Base-by-base conservation (phyloP, 352 stramenopile species). In the Aphanomyces astaci region DNA sequence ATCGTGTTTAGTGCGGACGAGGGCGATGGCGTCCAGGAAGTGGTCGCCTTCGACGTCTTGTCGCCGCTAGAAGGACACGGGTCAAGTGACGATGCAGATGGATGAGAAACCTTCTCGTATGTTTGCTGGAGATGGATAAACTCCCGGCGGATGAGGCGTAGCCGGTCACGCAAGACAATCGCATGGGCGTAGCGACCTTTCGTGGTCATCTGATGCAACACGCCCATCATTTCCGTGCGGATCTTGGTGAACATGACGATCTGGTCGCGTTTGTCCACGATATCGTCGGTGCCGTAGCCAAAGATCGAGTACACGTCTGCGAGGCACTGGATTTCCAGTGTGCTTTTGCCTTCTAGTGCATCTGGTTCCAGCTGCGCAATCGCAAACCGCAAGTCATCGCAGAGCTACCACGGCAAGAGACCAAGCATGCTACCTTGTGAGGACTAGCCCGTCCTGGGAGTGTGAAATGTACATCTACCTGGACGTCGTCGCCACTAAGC, bases 241-340 rank as follows among this genome's bases (percentile, higher is more conserved):
- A 90, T 81, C 33, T 74, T 75, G 25, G 76, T 82, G 66, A 92
- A 92, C 28, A 88, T 88, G 17, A 74, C 78, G 70, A 80, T 85
- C 63, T 89, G 81, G 64, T 92, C 83, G 46, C 89, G 83, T 15
- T 76, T 72, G 70, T 90, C 83, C 45, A 92, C 78, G 53, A 87
- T 73, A 40, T 92, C 83, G 17, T 88, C 76, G 17, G 71, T 31
- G 1, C 71, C 71, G 70, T 85, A 90, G 0, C 80, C 81, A 64
- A 92, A 90, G 3, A 92, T 73, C 0, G 78, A 75, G 40, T 90
- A 90, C 1, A 90, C 79, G 68, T 92, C 84, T 15, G 79, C 67
- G 5, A 92, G 76, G 15, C 39, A 76, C 70, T 87, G 83, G 69
- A 92, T 83, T 28, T 89, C 78, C 68, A 88, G 83, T 19, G 79